A percentile compares a stretch with the other conserved stretches of the same genome.
Evolutionary conservation across 352 stramenopile species (phyloP).

Genomic region (Pythium pyrilobum): DNA sequence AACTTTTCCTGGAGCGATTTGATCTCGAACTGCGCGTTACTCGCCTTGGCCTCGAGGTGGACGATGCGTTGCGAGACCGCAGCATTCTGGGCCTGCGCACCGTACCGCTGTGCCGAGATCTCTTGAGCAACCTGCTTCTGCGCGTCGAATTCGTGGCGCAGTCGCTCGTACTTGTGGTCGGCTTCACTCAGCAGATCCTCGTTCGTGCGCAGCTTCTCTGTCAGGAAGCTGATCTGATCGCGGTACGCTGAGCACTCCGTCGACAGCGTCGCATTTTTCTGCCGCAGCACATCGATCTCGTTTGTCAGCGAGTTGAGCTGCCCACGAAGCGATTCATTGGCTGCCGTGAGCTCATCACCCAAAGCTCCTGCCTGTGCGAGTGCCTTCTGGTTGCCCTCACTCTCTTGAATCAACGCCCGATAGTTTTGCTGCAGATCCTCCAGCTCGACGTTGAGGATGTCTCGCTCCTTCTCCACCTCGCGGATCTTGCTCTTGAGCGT

Average conservation of each 20-base stretch:
- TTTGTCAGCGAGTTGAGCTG: conserved; percentile 56
- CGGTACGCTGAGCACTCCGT: conserved; percentile 58
- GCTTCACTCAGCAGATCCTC: conserved; percentile 36
- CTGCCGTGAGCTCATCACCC: conserved; percentile 48
- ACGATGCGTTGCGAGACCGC: conserved; percentile 70
- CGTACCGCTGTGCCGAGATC: conserved; percentile 75
- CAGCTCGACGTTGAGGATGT: conserved; percentile 67
- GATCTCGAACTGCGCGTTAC: conserved; percentile 58
- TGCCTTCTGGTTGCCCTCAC: conserved; percentile 61
- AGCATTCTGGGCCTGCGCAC: conserved; percentile 67
- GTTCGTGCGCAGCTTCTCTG: conserved; percentile 54
- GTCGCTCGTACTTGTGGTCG: conserved; percentile 20
- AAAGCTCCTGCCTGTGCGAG: conserved; percentile 44
- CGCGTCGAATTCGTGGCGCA: conserved; percentile 40
- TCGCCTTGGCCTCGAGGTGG: conserved; percentile 71
- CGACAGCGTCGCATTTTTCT: conserved; percentile 52
- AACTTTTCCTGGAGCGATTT: conserved; percentile 63
- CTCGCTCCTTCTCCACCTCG: conserved; percentile 58
- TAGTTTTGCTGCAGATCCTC: conserved; percentile 76
- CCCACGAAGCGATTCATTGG: conserved; percentile 66
- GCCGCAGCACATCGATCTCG: conserved; percentile 38
- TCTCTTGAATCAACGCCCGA: conserved; percentile 61
- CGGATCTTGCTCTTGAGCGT: conserved; percentile 52
- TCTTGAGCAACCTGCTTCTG: conserved; percentile 71
- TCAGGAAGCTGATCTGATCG: conserved; percentile 78